These are phyloP conservation scores for Didymella segeticola DNA, from an alignment of 2,329 filamentous ascomycete genomes.

Conservation along the genomic window DNA sequence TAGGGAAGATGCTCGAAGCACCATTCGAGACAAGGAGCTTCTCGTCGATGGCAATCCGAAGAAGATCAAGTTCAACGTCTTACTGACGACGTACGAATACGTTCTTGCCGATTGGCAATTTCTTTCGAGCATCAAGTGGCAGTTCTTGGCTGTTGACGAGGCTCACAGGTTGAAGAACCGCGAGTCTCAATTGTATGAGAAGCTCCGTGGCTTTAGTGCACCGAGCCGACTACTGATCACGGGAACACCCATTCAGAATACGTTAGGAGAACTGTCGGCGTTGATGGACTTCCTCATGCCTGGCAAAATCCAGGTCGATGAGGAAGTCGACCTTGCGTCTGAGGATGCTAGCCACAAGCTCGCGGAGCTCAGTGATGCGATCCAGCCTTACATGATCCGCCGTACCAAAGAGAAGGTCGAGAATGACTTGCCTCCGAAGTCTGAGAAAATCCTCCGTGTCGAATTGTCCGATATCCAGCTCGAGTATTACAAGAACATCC, in stretches of 20 bases:
- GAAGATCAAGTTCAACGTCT: conserved; percentile 95
- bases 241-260: conserved; percentile 97
- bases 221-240: conserved; percentile 93
- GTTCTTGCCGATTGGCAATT: conserved; percentile 86
- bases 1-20: conserved; percentile 81
- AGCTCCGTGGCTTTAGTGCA: conserved; percentile 83
- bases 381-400: conserved; percentile 92
- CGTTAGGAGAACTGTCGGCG: conserved; percentile 87
- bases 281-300: conserved; percentile 97
- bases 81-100: conserved; percentile 97
- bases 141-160: conserved; percentile 94
- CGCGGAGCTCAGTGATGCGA: conserved; percentile 80
- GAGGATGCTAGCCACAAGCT: conserved; percentile 87
- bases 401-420: conserved; percentile 98
- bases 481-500: conserved; percentile 98
- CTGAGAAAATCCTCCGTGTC: conserved; percentile 97
- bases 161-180: conserved; percentile 96
- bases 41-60: conserved; percentile 84
- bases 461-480: conserved; percentile 95
- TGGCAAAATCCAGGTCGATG: conserved; percentile 89
- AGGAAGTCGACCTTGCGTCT: conserved; percentile 83
- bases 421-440: conserved; percentile 94
- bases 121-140: conserved; percentile 92
- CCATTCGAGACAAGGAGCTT: conserved; percentile 89
- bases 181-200: conserved; percentile 90